Evolutionary conservation across 2,329 filamentous ascomycete genomes (phyloP).

Genomic region (Diplodia intermedia): DNA sequence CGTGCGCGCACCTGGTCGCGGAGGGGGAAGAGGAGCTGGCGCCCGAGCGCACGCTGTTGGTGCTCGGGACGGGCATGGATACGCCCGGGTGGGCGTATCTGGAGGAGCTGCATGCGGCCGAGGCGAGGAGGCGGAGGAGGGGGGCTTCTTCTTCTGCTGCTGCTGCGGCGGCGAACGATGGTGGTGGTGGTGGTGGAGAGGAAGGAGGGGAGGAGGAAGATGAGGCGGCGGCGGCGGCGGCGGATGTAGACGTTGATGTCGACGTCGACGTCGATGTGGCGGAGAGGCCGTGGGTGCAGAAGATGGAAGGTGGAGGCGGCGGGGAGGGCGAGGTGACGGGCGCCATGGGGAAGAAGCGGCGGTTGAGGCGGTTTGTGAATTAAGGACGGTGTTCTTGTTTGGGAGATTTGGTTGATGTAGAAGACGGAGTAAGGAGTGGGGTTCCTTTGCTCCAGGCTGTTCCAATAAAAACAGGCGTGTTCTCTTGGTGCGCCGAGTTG

Average conservation of each 20-base stretch:
- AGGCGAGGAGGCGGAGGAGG: slow-evolving; percentile 1
- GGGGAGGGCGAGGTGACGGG: background rate
- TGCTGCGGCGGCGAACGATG: background rate
- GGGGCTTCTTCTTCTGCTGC: background rate
- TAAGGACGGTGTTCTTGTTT: background rate
- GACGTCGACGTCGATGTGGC: slow-evolving; percentile 9
- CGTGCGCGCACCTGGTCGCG: slow-evolving; percentile 40
- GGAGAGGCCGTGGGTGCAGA: slow-evolving; percentile 29
- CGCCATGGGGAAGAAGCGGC: slow-evolving; percentile 23
- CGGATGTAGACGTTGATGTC: background rate
- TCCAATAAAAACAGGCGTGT: too few relatives aligned
- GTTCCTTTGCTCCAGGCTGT: too few relatives aligned
- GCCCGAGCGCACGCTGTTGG: slow-evolving; percentile 43
- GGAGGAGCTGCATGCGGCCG: slow-evolving; percentile 40
- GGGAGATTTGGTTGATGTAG: too few relatives aligned
- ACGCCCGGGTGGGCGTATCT: slow-evolving; percentile 46
- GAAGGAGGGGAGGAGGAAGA: background rate
- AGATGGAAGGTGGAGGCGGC: background rate
- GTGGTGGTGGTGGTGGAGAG: background rate
- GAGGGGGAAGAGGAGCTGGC: slow-evolving; percentile 30
- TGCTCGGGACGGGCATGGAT: slow-evolving; percentile 42
- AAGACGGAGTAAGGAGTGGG: too few relatives aligned
- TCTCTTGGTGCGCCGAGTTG: too few relatives aligned
- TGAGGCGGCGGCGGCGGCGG: background rate
- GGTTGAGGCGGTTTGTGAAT: slow-evolving; percentile 31